Evolutionary conservation across 2,329 filamentous ascomycete species (phyloP).

Genomic region (Trichophyton simii): DNA sequence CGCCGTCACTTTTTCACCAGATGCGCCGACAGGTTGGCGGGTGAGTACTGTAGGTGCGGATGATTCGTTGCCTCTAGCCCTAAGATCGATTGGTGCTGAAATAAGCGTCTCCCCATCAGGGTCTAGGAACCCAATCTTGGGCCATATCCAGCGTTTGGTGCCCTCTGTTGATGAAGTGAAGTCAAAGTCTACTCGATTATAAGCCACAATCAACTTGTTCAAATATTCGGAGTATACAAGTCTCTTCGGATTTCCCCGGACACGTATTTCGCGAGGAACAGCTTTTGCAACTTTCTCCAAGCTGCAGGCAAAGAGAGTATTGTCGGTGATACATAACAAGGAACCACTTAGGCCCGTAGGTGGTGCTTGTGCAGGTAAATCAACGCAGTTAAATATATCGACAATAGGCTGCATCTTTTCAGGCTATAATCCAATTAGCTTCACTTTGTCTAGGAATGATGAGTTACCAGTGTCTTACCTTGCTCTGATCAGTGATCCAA

Average conservation of each 20-base stretch:
- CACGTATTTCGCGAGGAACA: slow-evolving; percentile 29
- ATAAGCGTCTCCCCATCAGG: slow-evolving; percentile 18
- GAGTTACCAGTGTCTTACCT: slow-evolving; percentile 19
- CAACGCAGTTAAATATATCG: slow-evolving; percentile 26
- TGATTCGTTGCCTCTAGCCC: neutral
- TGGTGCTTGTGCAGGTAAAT: slow-evolving; percentile 15
- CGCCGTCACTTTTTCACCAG: slow-evolving; percentile 31
- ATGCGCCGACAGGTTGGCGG: slow-evolving; percentile 19
- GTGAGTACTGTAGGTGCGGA: slow-evolving; percentile 14
- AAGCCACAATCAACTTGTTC: slow-evolving; percentile 40
- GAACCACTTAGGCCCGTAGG: slow-evolving; percentile 27
- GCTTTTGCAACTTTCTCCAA: slow-evolving; percentile 32
- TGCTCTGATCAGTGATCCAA: slow-evolving; percentile 33
- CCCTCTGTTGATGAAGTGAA: slow-evolving; percentile 19
- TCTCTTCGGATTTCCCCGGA: slow-evolving; percentile 32
- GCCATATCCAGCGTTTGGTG: slow-evolving; percentile 22
- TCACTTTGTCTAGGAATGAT: neutral
- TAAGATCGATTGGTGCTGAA: slow-evolving; percentile 5
- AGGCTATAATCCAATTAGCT: slow-evolving; percentile 20
- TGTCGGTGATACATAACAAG: slow-evolving; percentile 37
- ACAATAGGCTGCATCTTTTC: slow-evolving; percentile 27
- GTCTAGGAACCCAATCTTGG: slow-evolving; percentile 29
- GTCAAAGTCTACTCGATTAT: slow-evolving; percentile 19
- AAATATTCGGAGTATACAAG: slow-evolving; percentile 36
- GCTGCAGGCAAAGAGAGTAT: slow-evolving; percentile 37